A percentile compares a stretch with the other conserved stretches of the same genome.
These are phyloP conservation scores for Hypoxylon sp. DNA, from an alignment of 2,329 filamentous ascomycete genomes.

Conservation along the genomic window DNA sequence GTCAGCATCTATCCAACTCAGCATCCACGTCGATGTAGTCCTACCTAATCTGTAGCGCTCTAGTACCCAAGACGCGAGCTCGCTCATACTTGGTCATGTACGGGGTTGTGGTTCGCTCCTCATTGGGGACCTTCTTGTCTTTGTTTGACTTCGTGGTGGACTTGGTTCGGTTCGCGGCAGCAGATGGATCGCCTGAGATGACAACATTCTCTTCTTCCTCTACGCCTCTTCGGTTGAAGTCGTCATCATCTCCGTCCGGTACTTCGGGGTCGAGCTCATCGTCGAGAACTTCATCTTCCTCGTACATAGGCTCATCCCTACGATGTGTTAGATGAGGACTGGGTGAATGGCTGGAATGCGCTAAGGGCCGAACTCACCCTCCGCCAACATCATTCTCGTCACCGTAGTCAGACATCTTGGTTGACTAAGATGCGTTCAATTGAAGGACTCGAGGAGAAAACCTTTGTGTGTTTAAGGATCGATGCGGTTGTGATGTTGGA, in stretches of 20 bases:
- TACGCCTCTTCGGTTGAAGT: conserved; percentile 66
- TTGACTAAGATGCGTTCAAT: conserved; percentile 9
- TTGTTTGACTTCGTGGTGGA: conserved; percentile 70
- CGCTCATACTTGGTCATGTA: conserved; percentile 99
- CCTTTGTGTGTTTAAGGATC: conserved; percentile 13
- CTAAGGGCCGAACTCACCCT: conserved; percentile 40
- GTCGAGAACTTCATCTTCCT: conserved; percentile 75
- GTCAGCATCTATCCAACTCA: conserved; percentile 45
- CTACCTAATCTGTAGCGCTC: conserved; percentile 88
- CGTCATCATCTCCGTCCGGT: conserved; percentile 65
- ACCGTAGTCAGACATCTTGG: conserved; percentile 54
- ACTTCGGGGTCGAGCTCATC: conserved; percentile 71
- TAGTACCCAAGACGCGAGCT: conserved; percentile 91
- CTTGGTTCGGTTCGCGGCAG: conserved; percentile 69
- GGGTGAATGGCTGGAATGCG: conserved; percentile 9
- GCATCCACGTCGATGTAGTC: neutral
- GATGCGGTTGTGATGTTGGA: conserved; percentile 34
- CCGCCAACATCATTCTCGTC: conserved; percentile 52
- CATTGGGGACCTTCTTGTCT: conserved; percentile 91
- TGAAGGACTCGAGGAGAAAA: conserved; percentile 24
- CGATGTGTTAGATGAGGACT: conserved; percentile 29
- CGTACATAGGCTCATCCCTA: conserved; percentile 79
- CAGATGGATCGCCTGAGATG: conserved; percentile 73
- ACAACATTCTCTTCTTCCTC: conserved; percentile 73
- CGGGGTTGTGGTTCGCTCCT: conserved; percentile 90